These are phyloP conservation scores for Chaetomium strumarium DNA, from an alignment of 2,329 filamentous ascomycete species.

Conservation along the genomic window DNA sequence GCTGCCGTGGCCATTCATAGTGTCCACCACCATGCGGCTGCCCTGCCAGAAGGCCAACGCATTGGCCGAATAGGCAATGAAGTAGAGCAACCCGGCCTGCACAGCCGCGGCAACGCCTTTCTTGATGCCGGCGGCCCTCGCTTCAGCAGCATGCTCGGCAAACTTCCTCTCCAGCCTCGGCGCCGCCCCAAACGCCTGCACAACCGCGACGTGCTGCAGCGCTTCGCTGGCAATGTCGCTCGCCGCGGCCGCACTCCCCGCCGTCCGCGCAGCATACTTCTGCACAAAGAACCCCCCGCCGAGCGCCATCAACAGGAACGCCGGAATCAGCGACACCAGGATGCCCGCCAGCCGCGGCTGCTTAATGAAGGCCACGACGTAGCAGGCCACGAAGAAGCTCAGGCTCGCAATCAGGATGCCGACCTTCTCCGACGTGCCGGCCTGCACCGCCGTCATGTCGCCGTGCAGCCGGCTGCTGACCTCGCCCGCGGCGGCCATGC, in stretches of 20 bases:
- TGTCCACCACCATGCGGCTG: conserved; percentile 23
- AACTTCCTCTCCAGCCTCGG: conserved; percentile 56
- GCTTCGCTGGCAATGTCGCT: conserved; percentile 59
- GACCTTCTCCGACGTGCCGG: conserved; percentile 65
- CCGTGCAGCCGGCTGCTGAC: conserved; percentile 59
- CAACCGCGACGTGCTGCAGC: conserved; percentile 55
- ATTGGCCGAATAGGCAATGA: conserved; percentile 59
- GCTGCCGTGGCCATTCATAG: conserved; percentile 23
- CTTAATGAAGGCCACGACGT: conserved; percentile 62
- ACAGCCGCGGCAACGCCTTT: conserved; percentile 51
- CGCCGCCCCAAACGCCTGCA: conserved; percentile 59
- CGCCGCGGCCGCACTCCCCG: conserved; percentile 50
- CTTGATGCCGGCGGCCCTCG: conserved; percentile 41
- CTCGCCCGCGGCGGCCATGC: conserved; percentile 51
- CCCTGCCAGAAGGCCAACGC: conserved; percentile 63
- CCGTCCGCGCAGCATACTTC: conserved; percentile 47
- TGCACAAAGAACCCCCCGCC: conserved; percentile 51
- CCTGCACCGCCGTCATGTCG: conserved; percentile 62
- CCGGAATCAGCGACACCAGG: conserved; percentile 56
- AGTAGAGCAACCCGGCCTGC: conserved; percentile 59
- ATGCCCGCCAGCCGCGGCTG: conserved; percentile 58
- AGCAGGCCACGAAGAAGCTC: conserved; percentile 63
- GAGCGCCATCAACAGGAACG: conserved; percentile 57
- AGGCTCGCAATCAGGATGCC: conserved; percentile 57
- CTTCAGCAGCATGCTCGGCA: conserved; percentile 14